Evolutionary conservation across 768 basidiomycete species (phyloP).

Genomic region (Boletus edulis): DNA sequence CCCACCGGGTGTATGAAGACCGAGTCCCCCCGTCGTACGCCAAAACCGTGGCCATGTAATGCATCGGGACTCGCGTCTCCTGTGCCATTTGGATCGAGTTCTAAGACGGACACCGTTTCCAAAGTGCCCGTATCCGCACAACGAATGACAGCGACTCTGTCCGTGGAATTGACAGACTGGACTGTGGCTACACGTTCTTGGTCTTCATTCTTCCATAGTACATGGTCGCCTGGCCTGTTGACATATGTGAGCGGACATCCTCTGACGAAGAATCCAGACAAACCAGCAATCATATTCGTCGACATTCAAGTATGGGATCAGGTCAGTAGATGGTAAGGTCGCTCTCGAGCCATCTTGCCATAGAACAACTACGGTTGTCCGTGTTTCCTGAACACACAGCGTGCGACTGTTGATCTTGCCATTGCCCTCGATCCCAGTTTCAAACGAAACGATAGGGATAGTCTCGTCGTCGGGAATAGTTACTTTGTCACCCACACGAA

Average conservation of each 20-base stretch:
- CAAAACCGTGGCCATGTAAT: constrained; percentile 58
- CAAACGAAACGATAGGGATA: constrained; percentile 60
- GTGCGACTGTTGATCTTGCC: constrained; percentile 52
- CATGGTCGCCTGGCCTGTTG: constrained; percentile 86
- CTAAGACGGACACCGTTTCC: constrained; percentile 78
- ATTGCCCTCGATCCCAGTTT: constrained; percentile 43
- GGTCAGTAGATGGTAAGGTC: constrained; percentile 53
- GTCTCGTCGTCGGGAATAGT: constrained; percentile 48
- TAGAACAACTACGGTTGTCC: constrained; percentile 65
- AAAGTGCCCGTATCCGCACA: constrained; percentile 50
- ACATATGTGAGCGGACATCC: constrained; percentile 7
- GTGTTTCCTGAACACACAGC: constrained; percentile 66
- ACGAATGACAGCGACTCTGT: constrained; percentile 68
- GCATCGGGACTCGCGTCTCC: constrained; percentile 46
- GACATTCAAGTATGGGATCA: constrained; percentile 82
- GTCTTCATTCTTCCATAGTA: constrained; percentile 79
- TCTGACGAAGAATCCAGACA: constrained; percentile 22
- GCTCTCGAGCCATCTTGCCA: constrained; percentile 88
- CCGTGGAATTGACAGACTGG: constrained; percentile 69
- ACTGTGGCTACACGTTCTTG: constrained; percentile 66
- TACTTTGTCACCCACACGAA: constrained; percentile 75
- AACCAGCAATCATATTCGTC: constrained; percentile 94
- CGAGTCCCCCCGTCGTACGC: constrained; percentile 79
- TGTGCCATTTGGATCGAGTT: constrained; percentile 83
- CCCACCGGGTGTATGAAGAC: constrained; percentile 76